Percentiles rank a stretch among this genome's conserved stretches.
Evolutionary conservation across 1,284 basidiomycete genomes (phyloP).

Genomic region (Puccinia horiana): DNA sequence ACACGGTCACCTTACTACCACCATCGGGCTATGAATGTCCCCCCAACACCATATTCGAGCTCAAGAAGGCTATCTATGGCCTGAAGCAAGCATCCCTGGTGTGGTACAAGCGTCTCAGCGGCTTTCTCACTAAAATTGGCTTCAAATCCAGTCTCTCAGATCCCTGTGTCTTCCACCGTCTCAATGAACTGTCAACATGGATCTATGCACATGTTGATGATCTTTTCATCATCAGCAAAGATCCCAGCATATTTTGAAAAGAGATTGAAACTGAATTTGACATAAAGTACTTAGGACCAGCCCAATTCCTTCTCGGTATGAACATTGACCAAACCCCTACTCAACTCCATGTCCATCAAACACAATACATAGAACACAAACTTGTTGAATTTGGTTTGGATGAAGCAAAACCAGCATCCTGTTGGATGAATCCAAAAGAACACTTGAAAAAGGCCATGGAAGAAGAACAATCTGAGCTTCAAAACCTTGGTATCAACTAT

Average conservation of each 20-base stretch:
- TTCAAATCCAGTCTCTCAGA: not conserved
- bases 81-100: not conserved
- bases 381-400: not conserved
- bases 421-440: not conserved
- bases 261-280: not conserved
- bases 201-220: conserved; percentile 8
- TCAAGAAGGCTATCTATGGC: conserved; percentile 18
- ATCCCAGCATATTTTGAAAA: not conserved
- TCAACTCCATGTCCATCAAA: not conserved
- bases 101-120: not conserved
- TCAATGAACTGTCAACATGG: not conserved
- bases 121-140: not conserved
- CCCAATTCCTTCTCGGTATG: conserved; percentile 4
- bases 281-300: not conserved
- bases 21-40: not conserved
- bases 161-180: not conserved
- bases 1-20: not conserved
- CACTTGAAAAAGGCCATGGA: not conserved
- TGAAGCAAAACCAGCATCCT: not conserved
- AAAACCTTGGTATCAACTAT: not conserved
- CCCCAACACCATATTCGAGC: not conserved
- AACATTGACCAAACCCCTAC: not conserved
- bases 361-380: not conserved
- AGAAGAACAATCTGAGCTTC: not conserved
- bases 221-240: not conserved